Base-by-base conservation (phyloP, 257 asterid genomes). In the Ballota nigra region DNA sequence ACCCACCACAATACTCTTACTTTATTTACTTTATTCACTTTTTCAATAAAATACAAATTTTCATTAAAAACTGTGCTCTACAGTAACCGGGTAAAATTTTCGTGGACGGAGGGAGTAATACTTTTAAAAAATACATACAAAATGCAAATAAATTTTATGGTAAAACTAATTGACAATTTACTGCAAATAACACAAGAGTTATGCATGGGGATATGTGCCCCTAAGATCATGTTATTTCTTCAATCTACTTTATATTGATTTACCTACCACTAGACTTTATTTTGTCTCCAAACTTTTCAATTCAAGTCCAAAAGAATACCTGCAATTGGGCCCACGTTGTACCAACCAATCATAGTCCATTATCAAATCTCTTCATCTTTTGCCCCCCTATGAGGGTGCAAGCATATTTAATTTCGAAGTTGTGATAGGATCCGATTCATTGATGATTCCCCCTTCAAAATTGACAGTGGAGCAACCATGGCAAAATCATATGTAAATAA, bases 281-380 rank as follows among this genome's bases (percentile, higher is more conserved):
- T 69, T 67, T 77, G 79, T 80, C 63, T 20, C 66, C 75, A 57
- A 33, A 40, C 41, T 69, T 70, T 66, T 68, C 63, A 16, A 34
- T 33, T 75, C 3, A 34, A 76, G 76, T 68, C 68, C 65, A 53
- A 55, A n/a, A 63, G 34, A 53, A 55, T 72, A 80, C 80, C 81
- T 74, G 81, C 71, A 72, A 34, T 23, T 13, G 75, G 36, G 61
- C 80, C 88, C 74, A 66, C 22, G 19, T 31, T 63, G 18, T 41
- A 71, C 81, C 84, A 28, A 66, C 67, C 75, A 53, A 81, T 75
- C 75, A 65, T n/a, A 28, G 29, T 22, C 77, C 74, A 66, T 59
- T 11, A 40, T 34, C 65, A 66, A 57, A 58, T 58, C 75, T 40
- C 49, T 18, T 8, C 56, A 57, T 10, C 8, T 47, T 47, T 47